Base-by-base conservation (phyloP, 2,329 filamentous ascomycete species). In the Nemania sp. region DNA sequence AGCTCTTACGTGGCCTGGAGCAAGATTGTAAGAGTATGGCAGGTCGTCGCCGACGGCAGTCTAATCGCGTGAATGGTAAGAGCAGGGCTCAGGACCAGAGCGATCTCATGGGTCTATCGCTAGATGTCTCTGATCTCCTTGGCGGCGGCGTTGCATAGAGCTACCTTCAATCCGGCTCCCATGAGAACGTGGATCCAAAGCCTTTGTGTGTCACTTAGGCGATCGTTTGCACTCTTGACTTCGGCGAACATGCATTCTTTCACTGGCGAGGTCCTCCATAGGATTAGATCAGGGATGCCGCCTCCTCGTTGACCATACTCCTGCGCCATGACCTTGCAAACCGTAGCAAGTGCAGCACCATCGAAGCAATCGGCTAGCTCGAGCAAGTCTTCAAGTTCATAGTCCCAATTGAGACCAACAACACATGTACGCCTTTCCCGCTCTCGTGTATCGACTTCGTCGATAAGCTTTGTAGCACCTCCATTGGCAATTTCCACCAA, bases 101-200 rank as follows among this genome's bases (percentile, higher is more conserved):
- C n/a, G n/a, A n/a, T n/a, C n/a, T 28, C 31, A 43, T n/a, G 22
- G 12, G 30, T 24, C 6, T 43, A 9, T 31, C 36, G 26, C 49
- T 57, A 61, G 30, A 75, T 66, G 42, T 75, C 70, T 54, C 73
- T 73, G 23, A 81, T 74, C 64, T 83, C 77, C 59, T 71, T 78
- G 33, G 81, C 81, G 31, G 82, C 72, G 11, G 82, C 83, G 68
- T 85, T 82, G 67, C 82, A 95, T 60, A 97, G 77, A 64, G 96
- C 92, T 23, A 97, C 93, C 62, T 80, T 83, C 33, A 97, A 81
- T 2, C 94, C 93, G 1, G 92, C 91, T 1, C 88, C 86, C 6
- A 86, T 88, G 48, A 99, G 79, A 6, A 97, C 91, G 77, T 97
- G 90, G 65, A 97, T 96, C 94, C 94, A 99, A 62, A 99, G 80